Conservation (phyloP, 257 asterid genomes). For the Plectranthus barbatus region DNA sequence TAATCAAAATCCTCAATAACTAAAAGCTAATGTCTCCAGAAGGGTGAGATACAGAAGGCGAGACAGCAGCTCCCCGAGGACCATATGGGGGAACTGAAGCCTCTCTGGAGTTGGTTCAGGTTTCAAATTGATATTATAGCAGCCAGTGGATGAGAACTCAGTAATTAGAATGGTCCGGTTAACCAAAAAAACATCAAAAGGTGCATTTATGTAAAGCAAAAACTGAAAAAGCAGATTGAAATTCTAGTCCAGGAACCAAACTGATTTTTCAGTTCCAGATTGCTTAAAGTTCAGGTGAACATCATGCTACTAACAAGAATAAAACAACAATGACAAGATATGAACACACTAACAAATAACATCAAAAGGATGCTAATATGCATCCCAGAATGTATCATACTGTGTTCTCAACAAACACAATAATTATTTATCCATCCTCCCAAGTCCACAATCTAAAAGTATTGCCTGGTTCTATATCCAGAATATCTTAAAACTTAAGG, state of each 20-base stretch:
- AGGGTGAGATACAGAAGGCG: background rate
- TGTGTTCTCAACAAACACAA: background rate
- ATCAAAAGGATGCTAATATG: too few relatives aligned
- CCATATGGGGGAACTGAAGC: background rate
- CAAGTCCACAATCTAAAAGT: too few relatives aligned
- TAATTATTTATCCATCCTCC: too few relatives aligned
- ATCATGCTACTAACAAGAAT: background rate
- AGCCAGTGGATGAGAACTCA: background rate
- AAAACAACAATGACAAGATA: background rate
- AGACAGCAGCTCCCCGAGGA: background rate
- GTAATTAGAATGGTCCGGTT: background rate
- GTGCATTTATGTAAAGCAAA: background rate
- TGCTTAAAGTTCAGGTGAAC: background rate
- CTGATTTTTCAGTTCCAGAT: background rate
- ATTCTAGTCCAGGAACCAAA: background rate
- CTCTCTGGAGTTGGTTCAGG: background rate
- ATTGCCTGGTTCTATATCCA: too few relatives aligned
- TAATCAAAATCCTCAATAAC: background rate
- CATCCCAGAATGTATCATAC: background rate
- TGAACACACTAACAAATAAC: too few relatives aligned
- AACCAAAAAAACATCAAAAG: background rate
- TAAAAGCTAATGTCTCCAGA: background rate
- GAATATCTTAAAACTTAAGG: too few relatives aligned
- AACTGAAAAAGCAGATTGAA: background rate
- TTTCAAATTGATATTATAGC: background rate